Evolutionary conservation across 805 yeast species (phyloP).

Genomic region (Saturnispora ahearnii): DNA sequence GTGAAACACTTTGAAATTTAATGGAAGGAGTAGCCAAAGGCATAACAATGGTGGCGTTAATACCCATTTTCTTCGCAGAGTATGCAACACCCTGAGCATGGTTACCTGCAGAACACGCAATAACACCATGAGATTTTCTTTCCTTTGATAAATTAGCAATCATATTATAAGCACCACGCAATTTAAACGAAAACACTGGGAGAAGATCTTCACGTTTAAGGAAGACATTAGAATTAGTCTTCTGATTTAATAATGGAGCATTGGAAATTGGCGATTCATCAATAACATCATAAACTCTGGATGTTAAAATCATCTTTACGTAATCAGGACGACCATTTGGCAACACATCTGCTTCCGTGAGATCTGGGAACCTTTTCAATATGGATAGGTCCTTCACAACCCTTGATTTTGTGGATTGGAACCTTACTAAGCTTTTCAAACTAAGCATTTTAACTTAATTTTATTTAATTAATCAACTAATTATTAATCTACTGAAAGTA

Average conservation of each 20-base stretch:
- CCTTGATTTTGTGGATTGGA: not conserved
- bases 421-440: not conserved
- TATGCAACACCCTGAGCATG: slow-evolving; percentile 99
- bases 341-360: slow-evolving; percentile 41
- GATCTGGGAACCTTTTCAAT: slow-evolving; percentile 35
- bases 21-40: slow-evolving; percentile 95
- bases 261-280: slow-evolving; percentile 78
- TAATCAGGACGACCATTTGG: slow-evolving; percentile 80
- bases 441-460: not conserved
- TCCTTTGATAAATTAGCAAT: slow-evolving; percentile 74
- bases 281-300: slow-evolving; percentile 91
- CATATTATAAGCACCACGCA: slow-evolving; percentile 97
- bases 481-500: too few relatives aligned
- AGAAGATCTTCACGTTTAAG: slow-evolving; percentile 87
- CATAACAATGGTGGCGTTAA: slow-evolving; percentile 96
- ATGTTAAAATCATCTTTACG: slow-evolving; percentile 78
- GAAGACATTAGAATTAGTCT: slow-evolving; percentile 63
- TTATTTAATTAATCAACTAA: too few relatives aligned
- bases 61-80: slow-evolving; percentile 74
- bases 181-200: slow-evolving; percentile 92
- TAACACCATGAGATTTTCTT: slow-evolving; percentile 71
- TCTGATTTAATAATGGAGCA: slow-evolving; percentile 68
- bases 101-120: slow-evolving; percentile 98
- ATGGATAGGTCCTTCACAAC: not conserved
- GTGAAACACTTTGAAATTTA: slow-evolving; percentile 81